Conservation (phyloP, 371 early-diverging fungal species). For the Mycotypha africana region DNA sequence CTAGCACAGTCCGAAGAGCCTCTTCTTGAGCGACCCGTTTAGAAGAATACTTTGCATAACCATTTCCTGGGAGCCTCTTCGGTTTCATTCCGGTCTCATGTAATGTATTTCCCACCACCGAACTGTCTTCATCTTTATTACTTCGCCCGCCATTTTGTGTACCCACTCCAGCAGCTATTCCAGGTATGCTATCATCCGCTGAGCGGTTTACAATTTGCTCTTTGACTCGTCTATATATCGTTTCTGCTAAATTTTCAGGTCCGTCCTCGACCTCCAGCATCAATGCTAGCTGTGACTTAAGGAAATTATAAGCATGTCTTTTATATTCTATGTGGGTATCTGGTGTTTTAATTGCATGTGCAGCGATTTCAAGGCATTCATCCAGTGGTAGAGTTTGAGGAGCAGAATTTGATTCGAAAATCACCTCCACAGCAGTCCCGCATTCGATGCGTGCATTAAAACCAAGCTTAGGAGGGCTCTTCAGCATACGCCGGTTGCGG, state of each 20-base stretch:
- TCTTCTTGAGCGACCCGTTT: slow-evolving; percentile 67
- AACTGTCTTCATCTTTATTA: slow-evolving; percentile 23
- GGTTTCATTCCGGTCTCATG: slow-evolving; percentile 35
- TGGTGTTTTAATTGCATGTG: slow-evolving; percentile 51
- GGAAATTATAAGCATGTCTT: slow-evolving; percentile 68
- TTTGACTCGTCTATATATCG: slow-evolving; percentile 37
- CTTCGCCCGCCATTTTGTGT: slow-evolving; percentile 8
- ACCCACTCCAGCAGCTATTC: background rate
- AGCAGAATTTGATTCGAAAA: slow-evolving; percentile 53
- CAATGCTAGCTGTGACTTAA: slow-evolving; percentile 65
- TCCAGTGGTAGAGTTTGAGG: slow-evolving; percentile 53
- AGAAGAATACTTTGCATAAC: slow-evolving; percentile 36
- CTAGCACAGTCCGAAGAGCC: slow-evolving; percentile 56
- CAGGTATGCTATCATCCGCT: background rate
- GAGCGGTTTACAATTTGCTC: slow-evolving; percentile 16
- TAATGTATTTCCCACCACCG: slow-evolving; percentile 29
- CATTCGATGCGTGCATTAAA: slow-evolving; percentile 46
- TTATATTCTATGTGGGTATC: slow-evolving; percentile 47
- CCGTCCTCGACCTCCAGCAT: slow-evolving; percentile 67
- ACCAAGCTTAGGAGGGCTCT: slow-evolving; percentile 57
- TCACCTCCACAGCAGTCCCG: slow-evolving; percentile 60
- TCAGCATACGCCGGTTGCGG: slow-evolving; percentile 74
- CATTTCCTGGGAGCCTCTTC: slow-evolving; percentile 32
- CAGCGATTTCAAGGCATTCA: slow-evolving; percentile 48
- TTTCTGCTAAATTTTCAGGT: slow-evolving; percentile 40